These are phyloP conservation scores for Leptographium galeiforme DNA, from an alignment of 2,329 filamentous ascomycete species.

Conservation along the genomic window DNA sequence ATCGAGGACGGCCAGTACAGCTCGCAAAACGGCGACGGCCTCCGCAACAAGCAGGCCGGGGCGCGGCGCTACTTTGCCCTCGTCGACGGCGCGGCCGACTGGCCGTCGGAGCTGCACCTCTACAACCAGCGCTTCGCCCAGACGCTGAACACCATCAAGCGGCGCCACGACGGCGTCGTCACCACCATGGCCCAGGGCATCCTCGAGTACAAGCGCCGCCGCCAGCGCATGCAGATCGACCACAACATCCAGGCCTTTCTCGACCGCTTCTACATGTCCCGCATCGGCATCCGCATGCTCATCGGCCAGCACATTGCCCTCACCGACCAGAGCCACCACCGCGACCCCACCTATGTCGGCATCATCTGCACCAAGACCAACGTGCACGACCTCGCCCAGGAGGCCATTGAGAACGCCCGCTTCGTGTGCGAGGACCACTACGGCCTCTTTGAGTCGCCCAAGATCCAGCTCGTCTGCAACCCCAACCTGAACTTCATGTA, in stretches of 20 bases:
- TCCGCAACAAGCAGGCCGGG: conserved; percentile 33
- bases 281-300: conserved; percentile 97
- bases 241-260: conserved; percentile 94
- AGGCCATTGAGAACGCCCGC: conserved; percentile 96
- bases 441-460: conserved; percentile 89
- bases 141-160: conserved; percentile 85
- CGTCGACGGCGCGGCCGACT: conserved; percentile 75
- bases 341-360: conserved; percentile 88
- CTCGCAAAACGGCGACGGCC: conserved; percentile 23
- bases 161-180: conserved; percentile 90
- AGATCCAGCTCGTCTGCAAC: conserved; percentile 92
- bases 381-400: conserved; percentile 83
- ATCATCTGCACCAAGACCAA: conserved; percentile 99
- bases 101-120: conserved; percentile 86
- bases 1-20: conserved; percentile 71
- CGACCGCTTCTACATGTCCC: conserved; percentile 98
- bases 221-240: conserved; percentile 96
- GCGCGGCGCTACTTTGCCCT: conserved; percentile 76
- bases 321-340: conserved; percentile 80
- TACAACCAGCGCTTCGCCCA: conserved; percentile 89
- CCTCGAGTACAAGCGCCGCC: conserved; percentile 90
- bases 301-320: conserved; percentile 97
- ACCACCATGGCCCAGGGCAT: conserved; percentile 98
- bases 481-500: conserved; percentile 98
- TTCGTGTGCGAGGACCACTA: conserved; percentile 99